Evolutionary conservation across 2,329 filamentous ascomycete genomes (phyloP), one percentile per base, ranked within the genome.

Genomic region (Trichoderma aggressivum): DNA sequence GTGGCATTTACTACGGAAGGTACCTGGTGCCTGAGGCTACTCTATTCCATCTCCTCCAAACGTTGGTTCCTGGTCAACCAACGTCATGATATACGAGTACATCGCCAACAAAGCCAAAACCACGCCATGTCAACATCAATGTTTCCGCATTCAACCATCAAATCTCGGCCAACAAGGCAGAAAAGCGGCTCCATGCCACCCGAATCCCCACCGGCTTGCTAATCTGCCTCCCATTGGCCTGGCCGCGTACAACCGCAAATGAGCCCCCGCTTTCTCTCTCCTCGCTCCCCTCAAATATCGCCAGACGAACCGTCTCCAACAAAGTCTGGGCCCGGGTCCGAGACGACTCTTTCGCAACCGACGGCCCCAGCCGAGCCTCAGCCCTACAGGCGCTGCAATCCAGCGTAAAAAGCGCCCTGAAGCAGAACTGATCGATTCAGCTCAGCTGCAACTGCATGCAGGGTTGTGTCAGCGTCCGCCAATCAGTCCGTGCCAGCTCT

Each of bases 301-400:
- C 53, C 65, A 60, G 58, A 26, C 65, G 28, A 68, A 26, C 32
- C 65, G 65, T 55, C 55, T 59, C 65, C 65, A 58, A 28, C 53
- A 58, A 26, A 47, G 55, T 39, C 65, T 68, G 34, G 65, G 39
- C 65, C 65, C 65, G 65, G 65, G 65, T 50, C 65, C 65, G 65
- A 68, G 55, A 68, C n/a, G 30, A 56, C 12, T 47, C 36, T 30
- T 47, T 68, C 55, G 65, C 65, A 68, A 32, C 61, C 61, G 61
- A 64, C 36, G 39, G 59, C 59, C 34, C 34, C 59, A 39, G 53
- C 63, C 63, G 63, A 66, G 63, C 16, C 55, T 68, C 65, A 68
- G 65, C 65, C 65, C 65, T 68, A 68, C 64, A 43, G 53, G 28
- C 60, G 50, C 63, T 56, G 32, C 63, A 16, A 30, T 30, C 18